Percentiles rank a stretch among this genome's conserved stretches.
Conservation (phyloP, 1,284 basidiomycete species). For the Albatrellus sp. region DNA sequence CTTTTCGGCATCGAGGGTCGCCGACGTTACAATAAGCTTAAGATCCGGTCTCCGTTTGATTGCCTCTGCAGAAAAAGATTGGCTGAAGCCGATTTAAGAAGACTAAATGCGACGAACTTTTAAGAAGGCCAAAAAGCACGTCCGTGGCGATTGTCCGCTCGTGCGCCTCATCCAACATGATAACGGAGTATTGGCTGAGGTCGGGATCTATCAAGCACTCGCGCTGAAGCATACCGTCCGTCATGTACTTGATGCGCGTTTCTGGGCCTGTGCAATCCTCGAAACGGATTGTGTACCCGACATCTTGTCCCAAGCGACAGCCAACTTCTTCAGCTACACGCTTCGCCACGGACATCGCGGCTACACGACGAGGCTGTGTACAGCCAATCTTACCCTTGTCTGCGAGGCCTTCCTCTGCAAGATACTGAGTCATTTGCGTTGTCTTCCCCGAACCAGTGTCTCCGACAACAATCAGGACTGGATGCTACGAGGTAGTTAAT, state of each 20-base stretch:
- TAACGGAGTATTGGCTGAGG: conserved; percentile 83
- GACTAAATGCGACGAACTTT: conserved; percentile 53
- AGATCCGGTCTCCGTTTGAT: conserved; percentile 90
- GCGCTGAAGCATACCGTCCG: conserved; percentile 97
- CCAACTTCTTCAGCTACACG: conserved; percentile 98
- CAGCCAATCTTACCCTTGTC: conserved; percentile 89
- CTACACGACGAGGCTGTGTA: conserved; percentile 96
- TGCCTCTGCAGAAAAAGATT: conserved; percentile 52
- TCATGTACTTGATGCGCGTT: conserved; percentile 99
- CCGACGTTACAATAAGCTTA: conserved; percentile 96
- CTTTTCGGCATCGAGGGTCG: conserved; percentile 98
- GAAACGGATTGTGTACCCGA: conserved; percentile 98
- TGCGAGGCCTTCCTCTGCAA: conserved; percentile 64
- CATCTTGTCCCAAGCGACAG: conserved; percentile 91
- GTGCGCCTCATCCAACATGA: conserved; percentile 99
- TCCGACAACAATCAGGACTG: conserved; percentile 84
- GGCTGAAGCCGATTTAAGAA: conserved; percentile 7
- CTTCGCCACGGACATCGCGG: conserved; percentile 98
- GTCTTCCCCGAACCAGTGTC: conserved; percentile 79
- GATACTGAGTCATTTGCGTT: conserved; percentile 73
- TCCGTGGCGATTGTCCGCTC: conserved; percentile 97
- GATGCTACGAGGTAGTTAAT: conserved; percentile 53
- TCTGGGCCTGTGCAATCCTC: conserved; percentile 98
- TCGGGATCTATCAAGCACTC: conserved; percentile 95
- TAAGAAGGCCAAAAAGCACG: conserved; percentile 91